Conservation (phyloP, 1,284 basidiomycete genomes). For the Tilletia caries region DNA sequence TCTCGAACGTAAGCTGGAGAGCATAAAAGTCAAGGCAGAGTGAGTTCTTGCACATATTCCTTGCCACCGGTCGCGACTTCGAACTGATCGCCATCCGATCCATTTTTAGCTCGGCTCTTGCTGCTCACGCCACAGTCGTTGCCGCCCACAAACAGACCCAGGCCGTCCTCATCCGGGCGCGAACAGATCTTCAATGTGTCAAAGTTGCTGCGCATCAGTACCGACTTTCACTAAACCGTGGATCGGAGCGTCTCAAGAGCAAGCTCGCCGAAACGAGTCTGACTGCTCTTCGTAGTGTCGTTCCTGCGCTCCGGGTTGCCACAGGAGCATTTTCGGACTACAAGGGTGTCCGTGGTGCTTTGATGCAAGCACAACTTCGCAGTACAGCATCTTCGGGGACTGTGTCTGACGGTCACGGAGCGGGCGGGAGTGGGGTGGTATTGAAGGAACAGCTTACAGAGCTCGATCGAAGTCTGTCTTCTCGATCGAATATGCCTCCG, state of each 20-base stretch:
- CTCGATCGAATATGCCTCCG: background rate
- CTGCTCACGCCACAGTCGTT: constrained; percentile 16
- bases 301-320: constrained; percentile 15
- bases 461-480: background rate
- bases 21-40: constrained; percentile 16
- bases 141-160: constrained; percentile 17
- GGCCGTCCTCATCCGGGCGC: constrained; percentile 18
- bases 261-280: constrained; percentile 10
- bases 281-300: constrained; percentile 3
- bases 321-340: constrained; percentile 20
- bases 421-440: background rate
- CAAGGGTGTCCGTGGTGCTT: constrained; percentile 19
- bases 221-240: background rate
- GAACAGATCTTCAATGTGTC: constrained; percentile 16
- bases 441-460: constrained; percentile 18
- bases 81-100: background rate
- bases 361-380: constrained; percentile 17
- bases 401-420: background rate
- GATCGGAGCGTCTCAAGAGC: constrained; percentile 11
- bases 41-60: constrained; percentile 7
- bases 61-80: background rate
- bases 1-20: constrained; percentile 16
- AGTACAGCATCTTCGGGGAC: constrained; percentile 18
- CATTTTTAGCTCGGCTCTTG: background rate
- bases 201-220: constrained; percentile 14